phyloP scores from a whole-genome alignment of 805 yeast species.

The Wickerhamomyces bisporus region DNA sequence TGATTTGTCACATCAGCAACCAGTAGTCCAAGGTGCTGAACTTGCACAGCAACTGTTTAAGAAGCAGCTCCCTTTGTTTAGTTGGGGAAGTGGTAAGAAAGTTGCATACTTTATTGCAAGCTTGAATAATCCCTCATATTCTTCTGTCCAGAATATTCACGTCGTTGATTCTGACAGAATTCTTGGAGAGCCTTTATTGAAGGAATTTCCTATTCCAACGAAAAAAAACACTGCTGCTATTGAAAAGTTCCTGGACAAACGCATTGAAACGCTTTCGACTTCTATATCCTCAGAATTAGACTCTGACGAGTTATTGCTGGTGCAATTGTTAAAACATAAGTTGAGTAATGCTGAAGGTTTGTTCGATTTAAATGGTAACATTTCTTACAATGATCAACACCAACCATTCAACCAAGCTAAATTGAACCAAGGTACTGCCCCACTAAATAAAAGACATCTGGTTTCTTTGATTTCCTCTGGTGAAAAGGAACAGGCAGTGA shows the following conservation, averaged over 20 bases:
- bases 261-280: constrained; percentile 6
- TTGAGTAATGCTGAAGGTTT: constrained; percentile 8
- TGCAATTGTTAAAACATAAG: constrained; percentile 23
- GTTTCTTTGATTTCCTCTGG: constrained; percentile 68
- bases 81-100: constrained; percentile 50
- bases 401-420: constrained; percentile 1
- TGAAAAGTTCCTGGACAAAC: constrained; percentile 21
- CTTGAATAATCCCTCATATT: constrained; percentile 15
- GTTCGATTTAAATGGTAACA: constrained; percentile 19
- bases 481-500: constrained; percentile 59
- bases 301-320: constrained; percentile 69
- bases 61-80: constrained; percentile 65
- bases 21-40: too few relatives aligned
- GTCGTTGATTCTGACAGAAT: constrained; percentile 31
- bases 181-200: constrained; percentile 28
- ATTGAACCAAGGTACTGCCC: constrained; percentile 15
- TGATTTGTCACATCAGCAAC: constrained; percentile 1
- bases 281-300: constrained; percentile 40
- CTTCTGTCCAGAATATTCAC: constrained; percentile 32
- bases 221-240: constrained; percentile 25
- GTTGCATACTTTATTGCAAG: constrained; percentile 36
- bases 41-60: too few relatives aligned
- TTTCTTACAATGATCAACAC: constrained; percentile 14
- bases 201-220: constrained; percentile 30
- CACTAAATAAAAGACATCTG: constrained; percentile 25